A percentile compares a stretch with the other conserved stretches of the same genome.
Evolutionary conservation across 2,329 filamentous ascomycete species (phyloP).

Genomic region (Aspergillus sp.): DNA sequence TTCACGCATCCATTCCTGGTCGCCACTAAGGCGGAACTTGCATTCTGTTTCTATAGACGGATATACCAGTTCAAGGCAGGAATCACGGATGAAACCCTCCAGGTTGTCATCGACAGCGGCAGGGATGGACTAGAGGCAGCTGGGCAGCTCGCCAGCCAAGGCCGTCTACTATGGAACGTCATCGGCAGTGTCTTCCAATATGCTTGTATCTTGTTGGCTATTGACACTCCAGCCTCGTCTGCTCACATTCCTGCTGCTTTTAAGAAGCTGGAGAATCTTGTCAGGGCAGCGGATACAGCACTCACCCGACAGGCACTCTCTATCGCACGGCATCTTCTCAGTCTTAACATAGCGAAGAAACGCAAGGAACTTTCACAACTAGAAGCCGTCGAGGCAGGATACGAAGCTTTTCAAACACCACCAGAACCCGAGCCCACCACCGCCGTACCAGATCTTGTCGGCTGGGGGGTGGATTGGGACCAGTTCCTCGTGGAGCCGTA

Average conservation of each 20-base stretch:
- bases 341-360: conserved; percentile 29
- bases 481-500: conserved; percentile 34
- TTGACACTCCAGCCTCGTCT: conserved; percentile 25
- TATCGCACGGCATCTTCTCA: conserved; percentile 29
- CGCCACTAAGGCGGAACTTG: conserved; percentile 31
- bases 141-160: conserved; percentile 22
- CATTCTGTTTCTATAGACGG: conserved; percentile 34
- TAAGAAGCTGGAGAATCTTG: conserved; percentile 27
- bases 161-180: conserved; percentile 30
- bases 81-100: conserved; percentile 23
- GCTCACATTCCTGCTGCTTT: conserved; percentile 23
- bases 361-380: conserved; percentile 28
- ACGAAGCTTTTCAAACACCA: conserved; percentile 13
- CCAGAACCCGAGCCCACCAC: conserved; percentile 12
- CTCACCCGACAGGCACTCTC: conserved; percentile 30
- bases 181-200: conserved; percentile 35
- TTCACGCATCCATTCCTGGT: conserved; percentile 28
- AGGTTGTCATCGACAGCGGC: conserved; percentile 25
- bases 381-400: conserved; percentile 28
- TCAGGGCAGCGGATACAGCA: conserved; percentile 24
- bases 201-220: conserved; percentile 29
- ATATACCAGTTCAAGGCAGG: conserved; percentile 28
- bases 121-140: conserved; percentile 25
- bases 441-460: conserved; percentile 20
- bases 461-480: conserved; percentile 29